A percentile compares a stretch with the other conserved stretches of the same genome.
These are phyloP conservation scores for Uncinocarpus reesii DNA, from an alignment of 2,329 filamentous ascomycete species.

Conservation along the genomic window DNA sequence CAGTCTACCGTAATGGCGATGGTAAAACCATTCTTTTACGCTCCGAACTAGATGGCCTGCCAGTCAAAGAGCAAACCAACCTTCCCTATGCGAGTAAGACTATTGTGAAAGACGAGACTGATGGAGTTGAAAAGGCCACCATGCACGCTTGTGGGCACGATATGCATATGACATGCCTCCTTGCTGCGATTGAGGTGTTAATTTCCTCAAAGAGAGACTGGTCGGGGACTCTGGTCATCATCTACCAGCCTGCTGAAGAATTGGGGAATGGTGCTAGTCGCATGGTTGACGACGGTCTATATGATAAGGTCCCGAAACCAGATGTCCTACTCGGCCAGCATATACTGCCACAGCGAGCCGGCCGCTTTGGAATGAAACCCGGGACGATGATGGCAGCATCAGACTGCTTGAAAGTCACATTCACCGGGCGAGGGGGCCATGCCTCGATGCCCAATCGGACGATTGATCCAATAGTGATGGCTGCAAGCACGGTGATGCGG, in stretches of 20 bases:
- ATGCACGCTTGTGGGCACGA: slow-evolving; percentile 56
- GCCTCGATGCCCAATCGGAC: slow-evolving; percentile 47
- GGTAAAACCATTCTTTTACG: slow-evolving; percentile 40
- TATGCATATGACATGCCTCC: slow-evolving; percentile 49
- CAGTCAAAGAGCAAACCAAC: slow-evolving; percentile 39
- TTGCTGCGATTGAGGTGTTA: slow-evolving; percentile 46
- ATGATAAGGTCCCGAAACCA: slow-evolving; percentile 43
- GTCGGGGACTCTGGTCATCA: slow-evolving; percentile 52
- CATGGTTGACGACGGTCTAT: slow-evolving; percentile 53
- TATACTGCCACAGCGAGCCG: slow-evolving; percentile 40
- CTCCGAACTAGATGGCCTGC: slow-evolving; percentile 43
- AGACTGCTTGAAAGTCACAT: slow-evolving; percentile 42
- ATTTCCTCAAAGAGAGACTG: slow-evolving; percentile 39
- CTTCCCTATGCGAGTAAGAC: slow-evolving; percentile 41
- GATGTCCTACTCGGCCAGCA: slow-evolving; percentile 50
- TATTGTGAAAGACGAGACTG: slow-evolving; percentile 36
- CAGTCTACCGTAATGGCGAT: slow-evolving; percentile 34
- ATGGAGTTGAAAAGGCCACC: slow-evolving; percentile 44
- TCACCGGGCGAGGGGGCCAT: slow-evolving; percentile 51
- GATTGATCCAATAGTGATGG: slow-evolving; percentile 51
- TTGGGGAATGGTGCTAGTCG: slow-evolving; percentile 51
- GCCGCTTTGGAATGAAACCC: slow-evolving; percentile 30
- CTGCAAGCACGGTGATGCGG: slow-evolving; percentile 45
- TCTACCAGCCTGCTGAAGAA: slow-evolving; percentile 62
- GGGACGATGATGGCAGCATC: slow-evolving; percentile 38